These are phyloP conservation scores for Pythium guiyangense DNA, from an alignment of 352 stramenopile species.

Conservation along the genomic window DNA sequence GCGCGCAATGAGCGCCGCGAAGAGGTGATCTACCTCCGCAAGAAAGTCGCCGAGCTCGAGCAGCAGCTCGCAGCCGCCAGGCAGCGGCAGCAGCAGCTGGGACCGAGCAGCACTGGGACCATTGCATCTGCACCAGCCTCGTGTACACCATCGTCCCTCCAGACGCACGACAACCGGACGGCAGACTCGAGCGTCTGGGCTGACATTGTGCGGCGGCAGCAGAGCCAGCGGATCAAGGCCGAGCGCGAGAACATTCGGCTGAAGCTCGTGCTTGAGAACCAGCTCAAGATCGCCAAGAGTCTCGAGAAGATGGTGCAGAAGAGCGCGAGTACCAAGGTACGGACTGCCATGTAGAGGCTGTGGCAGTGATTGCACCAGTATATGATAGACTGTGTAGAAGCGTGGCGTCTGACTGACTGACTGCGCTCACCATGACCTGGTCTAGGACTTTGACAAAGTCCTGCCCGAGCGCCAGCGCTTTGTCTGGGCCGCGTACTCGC, in stretches of 20 bases:
- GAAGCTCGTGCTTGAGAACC: no score
- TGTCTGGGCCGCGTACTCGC: not conserved
- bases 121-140: not conserved
- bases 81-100: not conserved
- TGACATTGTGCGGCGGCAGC: not conserved
- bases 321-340: not conserved
- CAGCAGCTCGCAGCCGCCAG: slow-evolving; percentile 18
- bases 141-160: no score
- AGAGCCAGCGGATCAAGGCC: not conserved
- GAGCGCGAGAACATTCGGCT: not conserved
- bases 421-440: no score
- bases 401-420: no score
- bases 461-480: not conserved
- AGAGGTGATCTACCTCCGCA: slow-evolving; percentile 13
- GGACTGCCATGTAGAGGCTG: not conserved
- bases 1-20: slow-evolving; percentile 10
- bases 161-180: no score
- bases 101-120: not conserved
- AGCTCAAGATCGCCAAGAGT: no score
- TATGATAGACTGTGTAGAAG: not conserved
- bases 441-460: slow-evolving; percentile 1
- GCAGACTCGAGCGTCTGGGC: not conserved
- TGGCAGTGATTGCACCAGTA: not conserved
- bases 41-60: slow-evolving; percentile 11
- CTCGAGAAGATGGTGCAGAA: not conserved